Evolutionary conservation across 2,329 filamentous ascomycete genomes (phyloP).

Genomic region (Coniochaeta sp.): DNA sequence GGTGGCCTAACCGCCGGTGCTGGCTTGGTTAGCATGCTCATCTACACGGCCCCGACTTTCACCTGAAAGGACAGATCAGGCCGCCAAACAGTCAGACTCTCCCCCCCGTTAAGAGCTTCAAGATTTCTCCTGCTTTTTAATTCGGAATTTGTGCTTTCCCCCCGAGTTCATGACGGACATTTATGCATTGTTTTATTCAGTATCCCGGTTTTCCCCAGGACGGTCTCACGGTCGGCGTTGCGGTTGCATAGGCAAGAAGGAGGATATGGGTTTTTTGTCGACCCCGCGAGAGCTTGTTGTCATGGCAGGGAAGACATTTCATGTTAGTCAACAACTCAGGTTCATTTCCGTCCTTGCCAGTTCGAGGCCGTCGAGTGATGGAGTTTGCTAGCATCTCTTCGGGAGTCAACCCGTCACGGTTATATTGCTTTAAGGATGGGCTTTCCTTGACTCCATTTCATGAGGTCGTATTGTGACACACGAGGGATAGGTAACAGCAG

Average conservation of each 20-base stretch:
- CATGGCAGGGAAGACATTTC: no score
- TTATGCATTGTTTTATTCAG: background rate
- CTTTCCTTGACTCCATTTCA: no score
- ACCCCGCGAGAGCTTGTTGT: no score
- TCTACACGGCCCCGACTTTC: constrained; percentile 30
- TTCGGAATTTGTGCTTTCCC: background rate
- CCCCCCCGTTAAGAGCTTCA: background rate
- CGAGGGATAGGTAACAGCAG: no score
- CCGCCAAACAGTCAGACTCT: background rate
- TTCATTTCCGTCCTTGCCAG: no score
- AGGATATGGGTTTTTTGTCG: background rate
- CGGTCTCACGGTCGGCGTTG: background rate
- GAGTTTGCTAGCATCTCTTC: no score
- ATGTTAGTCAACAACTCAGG: no score
- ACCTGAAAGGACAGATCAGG: constrained; percentile 9
- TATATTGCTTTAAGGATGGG: background rate
- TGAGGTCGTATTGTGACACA: no score
- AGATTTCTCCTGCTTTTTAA: background rate
- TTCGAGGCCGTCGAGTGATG: no score
- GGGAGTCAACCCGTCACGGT: no score
- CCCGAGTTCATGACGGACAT: background rate
- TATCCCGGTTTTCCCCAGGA: background rate
- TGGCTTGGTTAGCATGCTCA: constrained; percentile 27
- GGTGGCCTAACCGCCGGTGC: constrained; percentile 26
- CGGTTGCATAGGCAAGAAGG: background rate